Conservation (phyloP, 2,329 filamentous ascomycete species). For the Verticillium longisporum region DNA sequence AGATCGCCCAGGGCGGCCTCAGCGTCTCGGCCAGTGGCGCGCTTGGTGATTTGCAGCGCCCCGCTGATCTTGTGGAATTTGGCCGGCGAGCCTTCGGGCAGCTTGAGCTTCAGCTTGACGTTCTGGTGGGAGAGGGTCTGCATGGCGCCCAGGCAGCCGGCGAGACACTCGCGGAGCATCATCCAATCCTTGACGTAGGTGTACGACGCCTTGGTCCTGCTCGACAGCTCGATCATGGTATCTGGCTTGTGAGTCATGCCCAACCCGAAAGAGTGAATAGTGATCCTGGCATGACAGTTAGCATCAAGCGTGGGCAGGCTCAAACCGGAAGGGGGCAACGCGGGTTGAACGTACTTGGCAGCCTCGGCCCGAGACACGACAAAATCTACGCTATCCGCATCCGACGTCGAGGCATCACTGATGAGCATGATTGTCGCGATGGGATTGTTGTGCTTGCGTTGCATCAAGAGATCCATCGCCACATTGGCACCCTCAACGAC, state of each 20-base stretch:
- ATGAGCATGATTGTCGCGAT: slow-evolving; percentile 94
- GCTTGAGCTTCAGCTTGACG: slow-evolving; percentile 86
- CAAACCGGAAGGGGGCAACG: neutral
- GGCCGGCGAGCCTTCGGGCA: slow-evolving; percentile 93
- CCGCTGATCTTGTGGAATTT: slow-evolving; percentile 99
- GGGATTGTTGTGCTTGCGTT: slow-evolving; percentile 91
- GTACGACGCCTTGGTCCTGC: slow-evolving; percentile 91
- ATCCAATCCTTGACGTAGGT: slow-evolving; percentile 99
- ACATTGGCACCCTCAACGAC: slow-evolving; percentile 97
- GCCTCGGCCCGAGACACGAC: slow-evolving; percentile 95
- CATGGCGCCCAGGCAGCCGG: slow-evolving; percentile 83
- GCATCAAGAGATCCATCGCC: slow-evolving; percentile 97
- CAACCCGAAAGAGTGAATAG: slow-evolving; percentile 92
- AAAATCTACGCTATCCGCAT: slow-evolving; percentile 93
- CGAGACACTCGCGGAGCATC: slow-evolving; percentile 96
- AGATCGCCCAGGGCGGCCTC: slow-evolving; percentile 89
- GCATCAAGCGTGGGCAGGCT: neutral
- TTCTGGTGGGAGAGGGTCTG: slow-evolving; percentile 98
- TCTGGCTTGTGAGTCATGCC: slow-evolving; percentile 97
- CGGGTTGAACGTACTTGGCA: slow-evolving; percentile 64
- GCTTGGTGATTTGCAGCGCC: slow-evolving; percentile 91
- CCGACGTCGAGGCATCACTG: slow-evolving; percentile 92
- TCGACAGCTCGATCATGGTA: slow-evolving; percentile 96
- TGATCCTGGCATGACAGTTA: slow-evolving; percentile 54
- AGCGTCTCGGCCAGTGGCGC: slow-evolving; percentile 87